phyloP scores from a whole-genome alignment of 2,329 filamentous ascomycete species.

The Aureobasidium uvarum region DNA sequence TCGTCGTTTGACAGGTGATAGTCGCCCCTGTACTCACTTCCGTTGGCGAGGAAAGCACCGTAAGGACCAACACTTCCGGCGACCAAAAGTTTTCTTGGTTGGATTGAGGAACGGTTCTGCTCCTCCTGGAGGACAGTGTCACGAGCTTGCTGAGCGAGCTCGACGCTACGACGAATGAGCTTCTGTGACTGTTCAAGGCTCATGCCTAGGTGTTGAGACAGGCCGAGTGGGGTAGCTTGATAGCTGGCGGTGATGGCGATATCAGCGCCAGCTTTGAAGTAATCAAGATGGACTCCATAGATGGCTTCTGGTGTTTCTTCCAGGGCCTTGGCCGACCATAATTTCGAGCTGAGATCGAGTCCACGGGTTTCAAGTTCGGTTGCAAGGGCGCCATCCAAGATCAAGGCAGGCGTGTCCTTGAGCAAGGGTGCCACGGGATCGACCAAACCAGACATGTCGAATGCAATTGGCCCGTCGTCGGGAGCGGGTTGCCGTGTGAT shows the following conservation, averaged over 20 bases:
- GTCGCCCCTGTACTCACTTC: conserved; percentile 48
- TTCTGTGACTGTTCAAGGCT: conserved; percentile 37
- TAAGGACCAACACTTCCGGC: conserved; percentile 51
- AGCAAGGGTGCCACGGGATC: conserved; percentile 24
- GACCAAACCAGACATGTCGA: conserved; percentile 1
- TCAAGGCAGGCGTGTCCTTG: conserved; percentile 32
- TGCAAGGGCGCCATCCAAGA: conserved; percentile 50
- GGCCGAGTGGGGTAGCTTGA: conserved; percentile 46
- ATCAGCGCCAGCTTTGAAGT: conserved; percentile 47
- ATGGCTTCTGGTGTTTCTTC: conserved; percentile 44
- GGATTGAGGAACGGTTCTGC: background rate
- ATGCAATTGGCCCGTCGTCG: background rate
- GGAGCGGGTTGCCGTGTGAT: background rate
- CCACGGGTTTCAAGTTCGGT: conserved; percentile 49
- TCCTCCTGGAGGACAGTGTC: conserved; percentile 28
- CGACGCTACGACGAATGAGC: conserved; percentile 44
- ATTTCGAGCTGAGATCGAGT: conserved; percentile 43
- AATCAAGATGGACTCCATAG: conserved; percentile 46
- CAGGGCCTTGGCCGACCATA: conserved; percentile 50
- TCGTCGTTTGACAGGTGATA: conserved; percentile 38
- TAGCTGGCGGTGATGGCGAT: conserved; percentile 51
- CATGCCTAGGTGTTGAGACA: conserved; percentile 42
- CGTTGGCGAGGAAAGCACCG: conserved; percentile 49
- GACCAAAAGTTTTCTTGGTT: conserved; percentile 37
- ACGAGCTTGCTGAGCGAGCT: conserved; percentile 43